Conservation (phyloP, 1,139 yeast genomes). For the Magnusiomyces tetraspermus region DNA sequence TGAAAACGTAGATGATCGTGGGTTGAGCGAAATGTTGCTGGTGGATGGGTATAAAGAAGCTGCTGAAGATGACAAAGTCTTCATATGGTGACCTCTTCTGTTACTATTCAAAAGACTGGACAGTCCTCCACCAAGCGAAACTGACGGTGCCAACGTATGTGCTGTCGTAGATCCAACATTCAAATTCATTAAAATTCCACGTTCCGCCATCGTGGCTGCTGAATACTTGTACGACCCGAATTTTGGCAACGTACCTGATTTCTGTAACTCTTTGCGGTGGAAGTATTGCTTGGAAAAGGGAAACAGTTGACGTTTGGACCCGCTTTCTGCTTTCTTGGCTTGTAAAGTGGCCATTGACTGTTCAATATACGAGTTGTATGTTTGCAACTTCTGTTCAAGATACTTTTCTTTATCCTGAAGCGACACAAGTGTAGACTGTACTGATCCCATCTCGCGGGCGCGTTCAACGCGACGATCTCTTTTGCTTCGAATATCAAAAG, state of each 20-base stretch:
- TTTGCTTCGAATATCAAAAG: constrained; percentile 73
- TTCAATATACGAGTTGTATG: constrained; percentile 64
- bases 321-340: constrained; percentile 41
- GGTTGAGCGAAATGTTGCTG: background rate
- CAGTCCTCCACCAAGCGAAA: background rate
- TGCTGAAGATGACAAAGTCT: too few species aligned
- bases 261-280: constrained; percentile 63
- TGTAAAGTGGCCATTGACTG: constrained; percentile 55
- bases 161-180: constrained; percentile 17
- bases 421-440: constrained; percentile 50
- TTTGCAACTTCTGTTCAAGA: constrained; percentile 50
- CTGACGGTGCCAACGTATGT: background rate
- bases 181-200: constrained; percentile 54
- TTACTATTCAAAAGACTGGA: too few species aligned
- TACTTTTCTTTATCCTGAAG: constrained; percentile 54
- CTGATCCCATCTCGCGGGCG: constrained; percentile 50
- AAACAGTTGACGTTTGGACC: constrained; percentile 39
- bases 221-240: constrained; percentile 81
- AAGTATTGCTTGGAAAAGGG: constrained; percentile 74
- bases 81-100: background rate
- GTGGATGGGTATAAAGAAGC: background rate
- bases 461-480: constrained; percentile 58
- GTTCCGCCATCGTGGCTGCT: constrained; percentile 66
- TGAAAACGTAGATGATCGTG: background rate
- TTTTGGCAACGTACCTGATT: constrained; percentile 57